A percentile compares a stretch with the other conserved stretches of the same genome.
Evolutionary conservation across 371 early-diverging fungal species (phyloP).

Genomic region (Neoconidiobolus thromboides): DNA sequence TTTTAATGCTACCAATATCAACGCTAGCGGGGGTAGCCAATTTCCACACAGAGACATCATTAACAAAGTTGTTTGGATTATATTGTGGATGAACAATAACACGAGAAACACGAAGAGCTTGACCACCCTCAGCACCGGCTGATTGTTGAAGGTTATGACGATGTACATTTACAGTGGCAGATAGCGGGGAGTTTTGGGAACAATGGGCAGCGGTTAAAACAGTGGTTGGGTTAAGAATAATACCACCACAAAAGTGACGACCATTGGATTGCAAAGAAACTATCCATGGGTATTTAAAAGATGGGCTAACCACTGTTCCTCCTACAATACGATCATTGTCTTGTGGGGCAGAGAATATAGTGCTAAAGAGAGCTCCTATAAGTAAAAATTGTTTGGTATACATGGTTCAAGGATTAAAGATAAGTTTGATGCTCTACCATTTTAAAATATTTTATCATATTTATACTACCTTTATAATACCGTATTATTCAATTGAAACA

Average conservation of each 20-base stretch:
- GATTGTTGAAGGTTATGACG: neutral
- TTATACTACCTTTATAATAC: too few relatives aligned
- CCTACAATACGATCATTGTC: slow-evolving; percentile 1
- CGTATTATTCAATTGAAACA: too few relatives aligned
- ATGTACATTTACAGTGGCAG: neutral
- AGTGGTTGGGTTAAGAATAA: neutral
- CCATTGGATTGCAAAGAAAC: neutral
- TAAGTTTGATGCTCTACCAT: too few relatives aligned
- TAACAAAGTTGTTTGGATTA: neutral
- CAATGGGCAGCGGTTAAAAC: slow-evolving; percentile 7
- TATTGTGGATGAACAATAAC: neutral
- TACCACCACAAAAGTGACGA: slow-evolving; percentile 2
- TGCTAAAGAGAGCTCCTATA: too few relatives aligned
- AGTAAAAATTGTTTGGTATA: too few relatives aligned
- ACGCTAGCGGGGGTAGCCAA: neutral
- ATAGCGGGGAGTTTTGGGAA: neutral
- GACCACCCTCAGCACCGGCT: neutral
- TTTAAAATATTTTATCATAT: too few relatives aligned
- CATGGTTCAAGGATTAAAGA: too few relatives aligned
- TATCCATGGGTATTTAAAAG: neutral
- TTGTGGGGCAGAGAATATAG: too few relatives aligned
- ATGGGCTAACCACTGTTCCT: slow-evolving; percentile 2
- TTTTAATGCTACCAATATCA: neutral
- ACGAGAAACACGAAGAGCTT: neutral
- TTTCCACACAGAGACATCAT: neutral